Percentiles rank a stretch among this genome's conserved stretches.
Conservation (phyloP, 805 yeast genomes). For the Candida vaughaniae region DNA sequence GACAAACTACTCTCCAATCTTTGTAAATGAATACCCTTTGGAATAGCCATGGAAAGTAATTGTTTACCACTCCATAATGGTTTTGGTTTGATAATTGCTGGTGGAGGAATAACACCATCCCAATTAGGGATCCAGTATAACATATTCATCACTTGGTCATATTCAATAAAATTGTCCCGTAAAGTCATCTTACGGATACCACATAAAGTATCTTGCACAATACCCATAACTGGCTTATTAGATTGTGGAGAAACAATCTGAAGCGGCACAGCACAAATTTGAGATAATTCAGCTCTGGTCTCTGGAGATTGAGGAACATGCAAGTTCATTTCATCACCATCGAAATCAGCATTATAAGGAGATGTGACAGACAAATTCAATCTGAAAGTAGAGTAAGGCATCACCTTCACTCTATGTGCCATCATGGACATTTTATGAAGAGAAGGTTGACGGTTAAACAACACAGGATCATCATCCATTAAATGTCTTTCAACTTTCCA, state of each 20-base stretch:
- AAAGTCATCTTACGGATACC: conserved; percentile 95
- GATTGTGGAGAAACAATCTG: conserved; percentile 99
- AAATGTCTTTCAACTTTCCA: conserved; percentile 99
- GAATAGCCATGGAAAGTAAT: conserved; percentile 86
- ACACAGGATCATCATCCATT: conserved; percentile 96
- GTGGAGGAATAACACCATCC: conserved; percentile 98
- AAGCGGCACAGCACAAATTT: conserved; percentile 94
- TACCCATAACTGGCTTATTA: conserved; percentile 99
- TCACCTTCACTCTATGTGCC: conserved; percentile 97
- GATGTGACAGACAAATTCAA: conserved; percentile 95
- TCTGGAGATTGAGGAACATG: conserved; percentile 99
- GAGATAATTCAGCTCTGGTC: conserved; percentile 93
- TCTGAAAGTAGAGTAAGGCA: conserved; percentile 98
- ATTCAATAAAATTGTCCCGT: conserved; percentile 84
- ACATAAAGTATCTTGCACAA: conserved; percentile 97
- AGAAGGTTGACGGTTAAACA: conserved; percentile 99
- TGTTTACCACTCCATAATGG: conserved; percentile 99
- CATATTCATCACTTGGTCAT: conserved; percentile 94
- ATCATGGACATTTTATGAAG: conserved; percentile 99
- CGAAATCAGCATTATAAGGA: conserved; percentile 99
- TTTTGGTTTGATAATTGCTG: conserved; percentile 90
- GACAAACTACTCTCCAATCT: conserved; percentile 83
- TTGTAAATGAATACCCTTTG: conserved; percentile 92
- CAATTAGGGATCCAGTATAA: conserved; percentile 97
- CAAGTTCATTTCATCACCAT: conserved; percentile 99